Conservation (phyloP, 2,329 filamentous ascomycete genomes). For the Colletotrichum sidae region DNA sequence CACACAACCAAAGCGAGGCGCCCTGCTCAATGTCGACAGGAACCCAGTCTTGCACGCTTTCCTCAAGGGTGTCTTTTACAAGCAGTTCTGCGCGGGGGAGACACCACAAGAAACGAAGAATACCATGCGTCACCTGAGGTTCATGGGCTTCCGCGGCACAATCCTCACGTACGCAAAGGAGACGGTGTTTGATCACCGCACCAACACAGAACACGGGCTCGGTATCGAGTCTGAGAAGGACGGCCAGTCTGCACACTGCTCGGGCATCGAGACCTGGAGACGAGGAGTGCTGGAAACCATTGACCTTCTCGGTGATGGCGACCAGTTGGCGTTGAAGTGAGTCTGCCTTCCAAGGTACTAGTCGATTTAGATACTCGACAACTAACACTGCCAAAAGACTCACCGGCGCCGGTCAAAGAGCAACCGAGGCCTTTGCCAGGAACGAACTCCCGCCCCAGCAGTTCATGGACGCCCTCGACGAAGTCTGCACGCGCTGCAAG, state of each 20-base stretch:
- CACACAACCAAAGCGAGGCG: slow-evolving; percentile 21
- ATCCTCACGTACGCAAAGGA: slow-evolving; percentile 89
- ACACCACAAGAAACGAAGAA: slow-evolving; percentile 73
- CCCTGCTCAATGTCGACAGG: slow-evolving; percentile 73
- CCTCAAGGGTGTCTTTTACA: slow-evolving; percentile 87
- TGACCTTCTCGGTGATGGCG: slow-evolving; percentile 71
- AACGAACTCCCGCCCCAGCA: slow-evolving; percentile 71
- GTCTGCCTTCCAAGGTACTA: slow-evolving; percentile 28
- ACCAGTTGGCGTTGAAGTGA: slow-evolving; percentile 75
- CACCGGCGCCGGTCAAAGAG: slow-evolving; percentile 82
- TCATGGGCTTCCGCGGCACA: slow-evolving; percentile 84
- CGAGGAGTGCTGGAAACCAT: slow-evolving; percentile 82
- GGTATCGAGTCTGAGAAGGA: slow-evolving; percentile 58
- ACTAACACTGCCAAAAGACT: slow-evolving; percentile 60
- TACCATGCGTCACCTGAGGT: slow-evolving; percentile 74
- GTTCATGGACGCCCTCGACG: slow-evolving; percentile 78
- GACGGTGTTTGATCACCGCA: slow-evolving; percentile 73
- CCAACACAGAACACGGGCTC: slow-evolving; percentile 58
- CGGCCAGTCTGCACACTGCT: slow-evolving; percentile 56
- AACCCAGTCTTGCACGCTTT: slow-evolving; percentile 78
- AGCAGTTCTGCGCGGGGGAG: slow-evolving; percentile 91
- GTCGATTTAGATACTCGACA: not conserved
- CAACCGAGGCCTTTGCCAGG: slow-evolving; percentile 74
- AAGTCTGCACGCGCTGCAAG: slow-evolving; percentile 79
- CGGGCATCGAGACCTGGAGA: slow-evolving; percentile 78